phyloP scores from a whole-genome alignment of 805 yeast genomes.

The Candida boleticola region DNA sequence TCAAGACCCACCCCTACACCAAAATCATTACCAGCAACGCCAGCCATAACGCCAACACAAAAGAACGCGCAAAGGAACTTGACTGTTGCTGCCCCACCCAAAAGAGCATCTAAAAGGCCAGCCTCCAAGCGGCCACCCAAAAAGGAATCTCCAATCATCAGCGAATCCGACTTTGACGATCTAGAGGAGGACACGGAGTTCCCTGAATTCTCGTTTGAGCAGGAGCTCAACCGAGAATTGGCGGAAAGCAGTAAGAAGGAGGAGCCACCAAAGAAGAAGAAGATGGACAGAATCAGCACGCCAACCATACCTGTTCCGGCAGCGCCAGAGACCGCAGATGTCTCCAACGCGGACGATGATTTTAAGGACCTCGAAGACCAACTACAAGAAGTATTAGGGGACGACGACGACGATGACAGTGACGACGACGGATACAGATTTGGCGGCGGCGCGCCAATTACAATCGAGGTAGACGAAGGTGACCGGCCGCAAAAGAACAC shows the following conservation, averaged over 20 bases:
- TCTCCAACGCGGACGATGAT: conserved; percentile 32
- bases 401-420: conserved; percentile 26
- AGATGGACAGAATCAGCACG: not conserved
- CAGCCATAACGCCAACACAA: conserved; percentile 1
- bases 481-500: conserved; percentile 6
- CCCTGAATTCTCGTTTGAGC: conserved; percentile 12
- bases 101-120: not conserved
- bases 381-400: conserved; percentile 39
- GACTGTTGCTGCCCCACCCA: conserved; percentile 1
- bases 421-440: conserved; percentile 17
- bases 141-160: conserved; percentile 20
- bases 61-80: too few species aligned
- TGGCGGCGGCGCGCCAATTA: conserved; percentile 19
- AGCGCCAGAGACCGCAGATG: conserved; percentile 1
- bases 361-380: conserved; percentile 44
- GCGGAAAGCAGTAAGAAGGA: not conserved
- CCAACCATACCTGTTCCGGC: not conserved
- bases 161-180: conserved; percentile 40
- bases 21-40: conserved; percentile 1
- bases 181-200: conserved; percentile 19
- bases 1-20: not conserved
- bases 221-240: conserved; percentile 2
- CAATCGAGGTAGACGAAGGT: conserved; percentile 25
- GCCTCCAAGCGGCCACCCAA: conserved; percentile 18
- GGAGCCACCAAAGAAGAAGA: not conserved